Evolutionary conservation across 306 rosid genomes (phyloP).

Genomic region (Vigna trinervia): DNA sequence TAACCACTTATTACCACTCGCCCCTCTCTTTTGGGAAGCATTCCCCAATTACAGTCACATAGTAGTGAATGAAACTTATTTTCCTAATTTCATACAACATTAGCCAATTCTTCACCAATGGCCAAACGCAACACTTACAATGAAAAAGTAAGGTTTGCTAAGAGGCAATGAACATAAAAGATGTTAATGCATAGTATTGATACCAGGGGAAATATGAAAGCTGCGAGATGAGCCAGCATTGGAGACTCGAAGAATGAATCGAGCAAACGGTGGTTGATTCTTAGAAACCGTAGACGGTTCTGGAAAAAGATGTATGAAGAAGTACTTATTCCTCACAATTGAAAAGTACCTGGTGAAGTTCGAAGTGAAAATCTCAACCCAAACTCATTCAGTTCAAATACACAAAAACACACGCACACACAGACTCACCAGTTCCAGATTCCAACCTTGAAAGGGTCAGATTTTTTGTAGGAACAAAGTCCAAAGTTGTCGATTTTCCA

Average conservation of each 20-base stretch:
- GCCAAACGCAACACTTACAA: background rate
- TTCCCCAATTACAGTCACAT: background rate
- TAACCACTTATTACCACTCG: background rate
- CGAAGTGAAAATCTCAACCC: background rate
- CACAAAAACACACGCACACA: background rate
- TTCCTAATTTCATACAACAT: background rate
- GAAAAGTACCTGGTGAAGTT: conserved; percentile 55
- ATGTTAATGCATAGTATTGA: no score
- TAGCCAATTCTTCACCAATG: background rate
- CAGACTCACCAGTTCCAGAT: conserved; percentile 81
- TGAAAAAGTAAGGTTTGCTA: background rate
- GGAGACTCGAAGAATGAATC: conserved; percentile 72
- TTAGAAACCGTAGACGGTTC: conserved; percentile 72
- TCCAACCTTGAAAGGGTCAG: conserved; percentile 87
- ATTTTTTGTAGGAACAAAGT: conserved; percentile 66
- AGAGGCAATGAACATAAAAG: background rate
- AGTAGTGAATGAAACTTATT: background rate
- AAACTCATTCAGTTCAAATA: background rate
- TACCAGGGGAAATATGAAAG: conserved; percentile 63
- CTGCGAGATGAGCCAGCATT: conserved; percentile 62
- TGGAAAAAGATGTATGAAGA: conserved; percentile 79
- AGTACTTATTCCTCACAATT: conserved; percentile 66
- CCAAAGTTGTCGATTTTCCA: conserved; percentile 88
- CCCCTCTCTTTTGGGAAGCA: background rate
- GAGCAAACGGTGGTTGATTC: conserved; percentile 81